Evolutionary conservation across 306 rosid genomes (phyloP).

Genomic region (Heteromeles arbutifolia): DNA sequence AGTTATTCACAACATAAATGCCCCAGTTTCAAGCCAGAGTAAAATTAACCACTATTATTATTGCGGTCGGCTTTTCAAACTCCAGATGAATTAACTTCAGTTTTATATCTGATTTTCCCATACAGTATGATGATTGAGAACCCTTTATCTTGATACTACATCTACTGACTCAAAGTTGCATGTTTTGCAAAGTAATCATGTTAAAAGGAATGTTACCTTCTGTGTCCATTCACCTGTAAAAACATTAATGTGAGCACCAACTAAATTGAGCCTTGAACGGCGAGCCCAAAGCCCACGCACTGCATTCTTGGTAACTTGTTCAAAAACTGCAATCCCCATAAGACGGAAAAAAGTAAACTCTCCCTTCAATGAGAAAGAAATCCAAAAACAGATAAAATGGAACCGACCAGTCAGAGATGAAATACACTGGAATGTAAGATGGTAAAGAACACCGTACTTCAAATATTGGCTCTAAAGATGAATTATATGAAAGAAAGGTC

Average conservation of each 20-base stretch:
- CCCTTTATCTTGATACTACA: background rate
- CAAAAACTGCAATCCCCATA: slow-evolving; percentile 68
- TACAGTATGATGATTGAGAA: too few relatives aligned
- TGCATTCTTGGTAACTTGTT: slow-evolving; percentile 94
- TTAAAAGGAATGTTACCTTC: slow-evolving; percentile 59
- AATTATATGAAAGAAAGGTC: background rate
- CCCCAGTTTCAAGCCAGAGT: too few relatives aligned
- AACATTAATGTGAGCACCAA: slow-evolving; percentile 97
- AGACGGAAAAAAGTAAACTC: background rate
- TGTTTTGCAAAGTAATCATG: slow-evolving; percentile 1
- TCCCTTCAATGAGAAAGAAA: slow-evolving; percentile 8
- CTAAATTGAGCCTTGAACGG: slow-evolving; percentile 89
- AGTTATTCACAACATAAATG: too few relatives aligned
- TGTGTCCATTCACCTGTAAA: slow-evolving; percentile 99
- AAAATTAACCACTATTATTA: too few relatives aligned
- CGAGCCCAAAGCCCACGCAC: slow-evolving; percentile 95
- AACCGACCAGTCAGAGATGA: background rate
- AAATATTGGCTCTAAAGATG: background rate
- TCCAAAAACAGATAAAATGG: background rate
- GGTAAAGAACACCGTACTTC: background rate
- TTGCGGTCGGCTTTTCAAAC: too few relatives aligned
- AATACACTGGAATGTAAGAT: background rate
- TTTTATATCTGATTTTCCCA: too few relatives aligned
- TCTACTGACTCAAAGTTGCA: background rate
- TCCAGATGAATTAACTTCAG: too few relatives aligned